A percentile compares a stretch with the other conserved stretches of the same genome.
Conservation (phyloP, 148 eudicot genomes). For the Chenopodium album region DNA sequence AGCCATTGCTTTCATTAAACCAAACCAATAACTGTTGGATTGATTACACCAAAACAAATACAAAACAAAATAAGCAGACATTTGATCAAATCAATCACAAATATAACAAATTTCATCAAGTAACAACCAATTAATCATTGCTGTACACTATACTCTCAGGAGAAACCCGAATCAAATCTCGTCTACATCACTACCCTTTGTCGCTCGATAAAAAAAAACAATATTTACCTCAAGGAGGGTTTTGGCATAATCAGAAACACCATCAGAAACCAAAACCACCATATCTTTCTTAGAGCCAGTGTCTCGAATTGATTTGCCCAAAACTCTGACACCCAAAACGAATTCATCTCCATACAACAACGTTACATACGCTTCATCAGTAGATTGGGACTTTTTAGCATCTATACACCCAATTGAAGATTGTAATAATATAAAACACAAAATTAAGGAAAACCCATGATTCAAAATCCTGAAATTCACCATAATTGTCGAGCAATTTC, state of each 20-base stretch:
- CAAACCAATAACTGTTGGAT: background rate
- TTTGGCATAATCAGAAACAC: slow-evolving; percentile 77
- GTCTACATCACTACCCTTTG: no score
- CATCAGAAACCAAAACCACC: slow-evolving; percentile 90
- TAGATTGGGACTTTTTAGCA: slow-evolving; percentile 41
- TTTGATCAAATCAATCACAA: background rate
- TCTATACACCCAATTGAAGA: slow-evolving; percentile 22
- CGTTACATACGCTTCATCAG: slow-evolving; percentile 77
- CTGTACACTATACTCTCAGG: background rate
- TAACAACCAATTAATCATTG: background rate
- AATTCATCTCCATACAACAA: slow-evolving; percentile 90
- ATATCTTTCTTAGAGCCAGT: slow-evolving; percentile 70
- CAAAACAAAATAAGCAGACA: background rate
- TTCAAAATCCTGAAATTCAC: slow-evolving; percentile 40
- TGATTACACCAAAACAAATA: background rate
- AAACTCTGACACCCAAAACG: slow-evolving; percentile 77
- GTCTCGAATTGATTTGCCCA: slow-evolving; percentile 78
- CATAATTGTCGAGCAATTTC: slow-evolving; percentile 20
- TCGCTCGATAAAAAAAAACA: background rate
- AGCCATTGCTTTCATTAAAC: background rate
- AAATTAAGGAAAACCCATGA: slow-evolving; percentile 40
- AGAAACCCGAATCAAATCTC: no score
- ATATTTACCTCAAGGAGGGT: slow-evolving; percentile 59
- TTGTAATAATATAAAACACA: slow-evolving; percentile 25
- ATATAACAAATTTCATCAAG: background rate